These are phyloP conservation scores for Penicillium subrubescens DNA, from an alignment of 495 filamentous ascomycete species.

Conservation along the genomic window DNA sequence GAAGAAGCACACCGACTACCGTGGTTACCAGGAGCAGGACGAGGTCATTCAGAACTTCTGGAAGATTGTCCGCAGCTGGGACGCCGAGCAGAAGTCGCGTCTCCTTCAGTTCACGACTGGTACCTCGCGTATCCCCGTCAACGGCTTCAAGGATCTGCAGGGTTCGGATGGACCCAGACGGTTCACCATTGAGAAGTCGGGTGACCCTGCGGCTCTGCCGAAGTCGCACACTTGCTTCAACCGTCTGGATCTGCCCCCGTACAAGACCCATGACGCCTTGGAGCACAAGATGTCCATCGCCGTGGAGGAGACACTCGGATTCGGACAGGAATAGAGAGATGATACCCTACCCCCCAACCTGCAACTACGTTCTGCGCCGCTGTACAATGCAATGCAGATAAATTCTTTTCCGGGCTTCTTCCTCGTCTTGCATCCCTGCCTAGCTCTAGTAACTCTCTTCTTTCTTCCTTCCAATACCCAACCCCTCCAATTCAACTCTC, in stretches of 20 bases:
- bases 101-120: slow-evolving; percentile 96
- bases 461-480: slow-evolving; percentile 2
- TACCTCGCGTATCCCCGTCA: slow-evolving; percentile 96
- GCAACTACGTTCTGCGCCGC: neutral
- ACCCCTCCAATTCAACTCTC: neutral
- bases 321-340: slow-evolving; percentile 83
- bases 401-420: neutral
- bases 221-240: slow-evolving; percentile 99
- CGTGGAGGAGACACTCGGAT: slow-evolving; percentile 98
- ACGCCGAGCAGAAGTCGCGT: slow-evolving; percentile 96
- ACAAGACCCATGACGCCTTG: slow-evolving; percentile 83
- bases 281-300: slow-evolving; percentile 90
- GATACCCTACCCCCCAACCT: neutral
- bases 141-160: slow-evolving; percentile 99
- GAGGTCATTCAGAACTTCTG: slow-evolving; percentile 98
- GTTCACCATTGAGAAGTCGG: slow-evolving; percentile 98
- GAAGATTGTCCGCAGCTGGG: slow-evolving; percentile 96
- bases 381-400: slow-evolving; percentile 13
- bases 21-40: slow-evolving; percentile 97
- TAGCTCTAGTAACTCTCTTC: slow-evolving; percentile 9
- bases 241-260: slow-evolving; percentile 91
- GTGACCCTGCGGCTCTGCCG: slow-evolving; percentile 83
- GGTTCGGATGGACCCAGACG: slow-evolving; percentile 92
- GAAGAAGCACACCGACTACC: slow-evolving; percentile 99
- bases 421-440: neutral